Conservation (phyloP, 345 rosid species). For the Orychophragmus violaceus region DNA sequence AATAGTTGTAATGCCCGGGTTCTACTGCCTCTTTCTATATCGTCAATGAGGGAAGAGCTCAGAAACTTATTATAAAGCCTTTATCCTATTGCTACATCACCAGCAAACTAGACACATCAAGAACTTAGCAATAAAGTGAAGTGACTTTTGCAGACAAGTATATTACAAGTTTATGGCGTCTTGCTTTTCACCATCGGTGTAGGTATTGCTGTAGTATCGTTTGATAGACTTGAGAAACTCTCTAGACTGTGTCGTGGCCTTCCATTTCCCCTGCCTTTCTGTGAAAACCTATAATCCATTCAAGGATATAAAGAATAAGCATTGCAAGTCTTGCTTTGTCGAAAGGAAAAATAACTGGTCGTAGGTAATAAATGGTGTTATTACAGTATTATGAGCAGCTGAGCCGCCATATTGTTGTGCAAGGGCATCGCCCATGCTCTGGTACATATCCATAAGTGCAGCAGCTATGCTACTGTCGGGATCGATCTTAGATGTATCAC, state of each 20-base stretch:
- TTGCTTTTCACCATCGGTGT: conserved; percentile 98
- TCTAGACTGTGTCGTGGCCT: conserved; percentile 93
- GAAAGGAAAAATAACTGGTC: conserved; percentile 5
- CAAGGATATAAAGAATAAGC: background rate
- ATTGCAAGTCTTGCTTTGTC: background rate
- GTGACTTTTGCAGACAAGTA: conserved; percentile 16
- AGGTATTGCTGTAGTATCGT: conserved; percentile 94
- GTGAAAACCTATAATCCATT: conserved; percentile 65
- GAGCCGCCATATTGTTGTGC: conserved; percentile 99
- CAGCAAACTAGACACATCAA: background rate
- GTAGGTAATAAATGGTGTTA: conserved; percentile 5
- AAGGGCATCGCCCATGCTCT: conserved; percentile 98
- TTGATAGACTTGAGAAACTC: conserved; percentile 93
- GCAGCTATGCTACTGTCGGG: conserved; percentile 90
- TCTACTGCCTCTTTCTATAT: conserved; percentile 2
- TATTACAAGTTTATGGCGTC: conserved; percentile 95
- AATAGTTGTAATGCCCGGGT: background rate
- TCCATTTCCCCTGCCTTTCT: conserved; percentile 99
- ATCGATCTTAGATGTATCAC: conserved; percentile 69
- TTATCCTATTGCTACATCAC: conserved; percentile 8
- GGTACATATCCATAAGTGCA: conserved; percentile 98
- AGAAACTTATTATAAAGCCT: conserved; percentile 3
- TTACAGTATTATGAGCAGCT: conserved; percentile 95
- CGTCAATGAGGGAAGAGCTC: conserved; percentile 7
- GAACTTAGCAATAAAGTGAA: background rate